Evolutionary conservation across 2,329 filamentous ascomycete species (phyloP).

Genomic region (Colletotrichum simmondsii): DNA sequence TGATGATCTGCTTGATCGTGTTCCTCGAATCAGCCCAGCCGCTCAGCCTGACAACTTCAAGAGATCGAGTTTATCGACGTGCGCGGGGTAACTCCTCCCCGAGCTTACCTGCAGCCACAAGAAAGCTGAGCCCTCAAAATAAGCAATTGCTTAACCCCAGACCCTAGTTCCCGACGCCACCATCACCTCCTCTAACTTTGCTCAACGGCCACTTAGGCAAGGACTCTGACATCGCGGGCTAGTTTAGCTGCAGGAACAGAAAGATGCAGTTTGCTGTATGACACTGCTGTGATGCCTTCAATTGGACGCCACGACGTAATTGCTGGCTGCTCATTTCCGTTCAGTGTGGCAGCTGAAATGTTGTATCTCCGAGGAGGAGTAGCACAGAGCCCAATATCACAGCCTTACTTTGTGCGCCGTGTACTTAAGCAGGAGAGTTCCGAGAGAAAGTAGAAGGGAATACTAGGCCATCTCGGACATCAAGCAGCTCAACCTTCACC

Average conservation of each 20-base stretch:
- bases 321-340: constrained; percentile 7
- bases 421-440: not conserved
- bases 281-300: not conserved
- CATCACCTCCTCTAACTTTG: not conserved
- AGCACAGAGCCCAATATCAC: not conserved
- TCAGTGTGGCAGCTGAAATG: not conserved
- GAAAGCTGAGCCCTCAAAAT: not conserved
- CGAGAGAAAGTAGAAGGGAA: not conserved
- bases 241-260: not conserved
- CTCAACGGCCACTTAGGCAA: not conserved
- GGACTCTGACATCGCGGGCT: not conserved
- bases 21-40: not conserved
- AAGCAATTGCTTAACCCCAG: constrained; percentile 15
- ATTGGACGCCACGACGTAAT: constrained; percentile 11
- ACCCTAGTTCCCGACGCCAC: constrained; percentile 9
- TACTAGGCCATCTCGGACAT: not conserved
- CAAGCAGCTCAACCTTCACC: not conserved
- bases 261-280: not conserved
- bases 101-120: constrained; percentile 12
- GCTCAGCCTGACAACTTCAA: not conserved
- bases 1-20: too few relatives aligned
- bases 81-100: constrained; percentile 9
- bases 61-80: not conserved
- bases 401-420: not conserved
- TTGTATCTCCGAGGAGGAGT: not conserved